Base-by-base conservation (phyloP, 2,329 filamentous ascomycete species). In the Cercospora zeae-maydis region DNA sequence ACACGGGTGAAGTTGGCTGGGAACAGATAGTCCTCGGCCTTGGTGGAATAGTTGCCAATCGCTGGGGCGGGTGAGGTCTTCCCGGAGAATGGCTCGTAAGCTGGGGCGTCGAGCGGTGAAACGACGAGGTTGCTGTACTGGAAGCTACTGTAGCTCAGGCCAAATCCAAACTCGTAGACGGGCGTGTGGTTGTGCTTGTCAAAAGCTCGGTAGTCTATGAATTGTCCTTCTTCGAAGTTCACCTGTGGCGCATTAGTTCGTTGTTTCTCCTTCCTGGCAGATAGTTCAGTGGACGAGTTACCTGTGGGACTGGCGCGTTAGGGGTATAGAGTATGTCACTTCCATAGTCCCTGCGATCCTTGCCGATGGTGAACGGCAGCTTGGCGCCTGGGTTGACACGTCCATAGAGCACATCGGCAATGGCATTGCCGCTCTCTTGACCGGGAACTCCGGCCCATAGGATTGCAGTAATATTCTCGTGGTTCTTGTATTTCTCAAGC, bases 131-230 rank as follows among this genome's bases (percentile, higher is more conserved):
- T 80, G 24, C 87, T 85, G 79, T 92, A 92, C 60, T 84, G 75
- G 73, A 96, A 93, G 3, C 83, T 91, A 0, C 90, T 91, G 81
- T 95, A 96, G 3, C 86, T 89, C 14, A 96, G 80, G 61, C 67
- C 67, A 58, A 53, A 69, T 14, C 67, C 67, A 56, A 69, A 69
- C 90, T 93, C 77, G 66, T 75, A 81, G 4, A 75, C 73, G 0
- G 78, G 78, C 2, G 69, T 70, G 37, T 79, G 76, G 55, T 75
- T 75, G 49, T 73, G 66, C 58, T 74, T 68, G 67, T 78, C 76
- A 60, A 81, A 80, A 36, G 72, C 67, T 37, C 88, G 85, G 78
- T 92, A 91, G 77, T 95, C 91, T 72, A 96, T 92, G 75, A 92
- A 91, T 54, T 89, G 81, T 16, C 91, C 91, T 71, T 79, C 79